phyloP scores from a whole-genome alignment of 129 eudicot species.

The Dittrichia graveolens region DNA sequence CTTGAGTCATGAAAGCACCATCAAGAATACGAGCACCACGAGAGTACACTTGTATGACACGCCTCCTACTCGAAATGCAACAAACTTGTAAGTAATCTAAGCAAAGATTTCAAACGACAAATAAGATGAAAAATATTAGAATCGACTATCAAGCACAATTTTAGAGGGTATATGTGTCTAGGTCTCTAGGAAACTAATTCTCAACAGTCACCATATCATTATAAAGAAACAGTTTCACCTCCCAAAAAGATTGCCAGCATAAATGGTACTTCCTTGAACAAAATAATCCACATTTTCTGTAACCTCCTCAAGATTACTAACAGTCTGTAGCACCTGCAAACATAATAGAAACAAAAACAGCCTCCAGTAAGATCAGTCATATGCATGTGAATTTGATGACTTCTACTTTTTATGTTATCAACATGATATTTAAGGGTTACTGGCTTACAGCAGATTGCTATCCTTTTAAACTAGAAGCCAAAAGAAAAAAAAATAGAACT shows the following conservation, averaged over 20 bases:
- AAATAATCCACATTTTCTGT: conserved; percentile 93
- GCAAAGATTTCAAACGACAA: conserved; percentile 4
- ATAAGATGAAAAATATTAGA: conserved; percentile 7
- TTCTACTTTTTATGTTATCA: conserved; percentile 6
- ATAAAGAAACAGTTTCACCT: conserved; percentile 45
- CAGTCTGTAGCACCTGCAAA: conserved; percentile 79
- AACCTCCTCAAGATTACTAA: conserved; percentile 93
- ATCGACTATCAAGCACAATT: background rate
- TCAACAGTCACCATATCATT: background rate
- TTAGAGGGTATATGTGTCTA: background rate
- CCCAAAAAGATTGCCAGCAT: conserved; percentile 95
- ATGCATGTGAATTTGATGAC: background rate
- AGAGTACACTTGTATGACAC: conserved; percentile 84
- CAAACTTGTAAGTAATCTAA: conserved; percentile 16
- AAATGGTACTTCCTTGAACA: conserved; percentile 94
- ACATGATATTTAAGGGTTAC: conserved; percentile 16
- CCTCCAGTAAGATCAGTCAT: conserved; percentile 2
- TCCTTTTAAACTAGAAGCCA: conserved; percentile 1
- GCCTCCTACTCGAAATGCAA: conserved; percentile 57
- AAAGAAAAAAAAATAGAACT: conserved; percentile 18
- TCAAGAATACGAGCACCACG: conserved; percentile 95
- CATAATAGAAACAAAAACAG: conserved; percentile 22
- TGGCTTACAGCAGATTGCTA: background rate
- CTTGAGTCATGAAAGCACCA: conserved; percentile 97
- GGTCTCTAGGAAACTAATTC: conserved; percentile 1